phyloP scores from a whole-genome alignment of 148 eudicot genomes.

The Rhododendron mucronatum region DNA sequence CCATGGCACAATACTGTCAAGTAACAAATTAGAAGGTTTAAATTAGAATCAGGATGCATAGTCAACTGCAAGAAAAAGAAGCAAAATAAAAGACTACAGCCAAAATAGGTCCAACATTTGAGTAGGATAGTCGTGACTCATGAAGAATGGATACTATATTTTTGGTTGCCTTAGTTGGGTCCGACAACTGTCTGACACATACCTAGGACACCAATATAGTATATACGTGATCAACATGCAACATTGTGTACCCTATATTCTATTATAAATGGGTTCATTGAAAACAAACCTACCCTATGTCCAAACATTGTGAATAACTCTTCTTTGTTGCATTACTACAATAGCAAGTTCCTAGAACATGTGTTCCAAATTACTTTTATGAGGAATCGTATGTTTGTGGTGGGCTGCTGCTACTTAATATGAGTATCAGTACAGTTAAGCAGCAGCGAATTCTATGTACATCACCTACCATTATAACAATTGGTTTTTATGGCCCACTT shows the following conservation, averaged over 20 bases:
- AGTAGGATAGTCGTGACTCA: background rate
- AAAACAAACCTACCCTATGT: background rate
- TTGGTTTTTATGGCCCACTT: background rate
- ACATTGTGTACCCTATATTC: background rate
- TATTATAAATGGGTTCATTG: background rate
- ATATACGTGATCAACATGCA: background rate
- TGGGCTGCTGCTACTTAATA: background rate
- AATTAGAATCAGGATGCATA: background rate
- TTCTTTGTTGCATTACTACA: background rate
- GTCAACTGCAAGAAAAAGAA: background rate
- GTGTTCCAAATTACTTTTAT: background rate
- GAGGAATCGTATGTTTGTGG: background rate
- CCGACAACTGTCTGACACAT: background rate
- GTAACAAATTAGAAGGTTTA: conserved; percentile 8
- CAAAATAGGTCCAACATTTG: background rate
- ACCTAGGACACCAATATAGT: background rate
- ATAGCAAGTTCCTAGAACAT: background rate
- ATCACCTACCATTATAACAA: background rate
- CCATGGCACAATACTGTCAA: conserved; percentile 90
- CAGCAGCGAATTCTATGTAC: background rate
- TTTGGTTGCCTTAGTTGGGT: background rate
- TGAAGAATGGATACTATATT: background rate
- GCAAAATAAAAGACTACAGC: background rate
- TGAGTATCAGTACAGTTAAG: background rate
- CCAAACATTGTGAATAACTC: background rate